phyloP scores from a whole-genome alignment of 2,329 filamentous ascomycete genomes.

The Zymoseptoria crescenta region DNA sequence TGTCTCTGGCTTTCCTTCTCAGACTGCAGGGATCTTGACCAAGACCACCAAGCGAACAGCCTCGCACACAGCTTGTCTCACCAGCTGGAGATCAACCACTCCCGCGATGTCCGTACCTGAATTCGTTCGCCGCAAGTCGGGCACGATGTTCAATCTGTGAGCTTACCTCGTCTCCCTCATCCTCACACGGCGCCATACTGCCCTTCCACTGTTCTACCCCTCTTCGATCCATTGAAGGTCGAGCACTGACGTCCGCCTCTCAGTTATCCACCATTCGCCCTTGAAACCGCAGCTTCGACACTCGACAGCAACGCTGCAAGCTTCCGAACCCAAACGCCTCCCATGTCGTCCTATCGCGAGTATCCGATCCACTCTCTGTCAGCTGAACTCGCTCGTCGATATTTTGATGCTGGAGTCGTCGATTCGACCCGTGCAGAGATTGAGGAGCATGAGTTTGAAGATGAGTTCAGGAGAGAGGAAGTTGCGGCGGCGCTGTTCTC shows the following conservation, averaged over 20 bases:
- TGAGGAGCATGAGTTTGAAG: background rate
- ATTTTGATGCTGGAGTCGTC: background rate
- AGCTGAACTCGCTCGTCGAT: background rate
- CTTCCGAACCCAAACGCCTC: background rate
- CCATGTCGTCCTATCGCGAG: background rate
- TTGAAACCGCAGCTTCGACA: background rate
- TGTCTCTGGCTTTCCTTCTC: background rate
- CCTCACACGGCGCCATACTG: no score
- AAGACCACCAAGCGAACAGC: background rate
- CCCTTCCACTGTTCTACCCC: no score
- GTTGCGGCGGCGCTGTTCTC: background rate
- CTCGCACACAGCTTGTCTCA: background rate
- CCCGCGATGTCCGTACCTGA: background rate
- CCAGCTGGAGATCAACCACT: background rate
- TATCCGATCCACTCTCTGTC: background rate
- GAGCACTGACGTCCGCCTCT: background rate
- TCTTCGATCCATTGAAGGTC: no score
- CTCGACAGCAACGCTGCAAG: background rate
- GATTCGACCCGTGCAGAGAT: background rate
- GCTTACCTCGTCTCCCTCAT: background rate
- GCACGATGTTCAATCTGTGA: background rate
- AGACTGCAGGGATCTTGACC: background rate
- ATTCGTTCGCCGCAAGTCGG: background rate
- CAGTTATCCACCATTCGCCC: background rate
- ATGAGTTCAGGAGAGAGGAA: background rate